phyloP scores from a whole-genome alignment of 1,139 yeast genomes.

The Debaryomyces coudertii region DNA sequence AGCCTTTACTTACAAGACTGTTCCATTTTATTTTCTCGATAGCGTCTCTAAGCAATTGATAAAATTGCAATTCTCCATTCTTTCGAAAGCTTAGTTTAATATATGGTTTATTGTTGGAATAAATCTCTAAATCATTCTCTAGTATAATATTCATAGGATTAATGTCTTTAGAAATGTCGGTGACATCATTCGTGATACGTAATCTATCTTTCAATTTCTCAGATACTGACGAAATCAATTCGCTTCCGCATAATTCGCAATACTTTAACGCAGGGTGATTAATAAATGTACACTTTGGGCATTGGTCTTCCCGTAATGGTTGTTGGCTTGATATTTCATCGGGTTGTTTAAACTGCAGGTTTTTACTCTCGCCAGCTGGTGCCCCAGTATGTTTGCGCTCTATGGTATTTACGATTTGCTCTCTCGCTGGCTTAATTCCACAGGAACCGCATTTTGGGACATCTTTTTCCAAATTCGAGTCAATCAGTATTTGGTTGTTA shows the following conservation, averaged over 20 bases:
- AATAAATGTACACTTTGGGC: slow-evolving; percentile 82
- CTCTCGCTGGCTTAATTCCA: slow-evolving; percentile 54
- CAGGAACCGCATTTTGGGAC: slow-evolving; percentile 72
- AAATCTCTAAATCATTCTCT: slow-evolving; percentile 34
- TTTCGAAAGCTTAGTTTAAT: slow-evolving; percentile 65
- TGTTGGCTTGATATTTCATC: background rate
- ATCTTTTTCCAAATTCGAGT: slow-evolving; percentile 33
- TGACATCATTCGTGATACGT: slow-evolving; percentile 6
- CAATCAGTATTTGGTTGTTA: slow-evolving; percentile 53
- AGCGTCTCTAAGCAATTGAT: slow-evolving; percentile 40
- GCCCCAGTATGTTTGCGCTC: slow-evolving; percentile 16
- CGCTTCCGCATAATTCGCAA: slow-evolving; percentile 88
- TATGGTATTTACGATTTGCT: slow-evolving; percentile 16
- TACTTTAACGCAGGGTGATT: slow-evolving; percentile 77
- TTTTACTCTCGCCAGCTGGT: background rate
- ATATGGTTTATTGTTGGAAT: slow-evolving; percentile 38
- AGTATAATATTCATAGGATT: slow-evolving; percentile 29
- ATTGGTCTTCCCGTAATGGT: slow-evolving; percentile 45
- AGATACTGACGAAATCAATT: slow-evolving; percentile 32
- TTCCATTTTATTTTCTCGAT: slow-evolving; percentile 55
- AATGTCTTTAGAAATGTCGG: slow-evolving; percentile 11
- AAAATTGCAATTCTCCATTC: slow-evolving; percentile 58
- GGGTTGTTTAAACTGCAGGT: background rate
- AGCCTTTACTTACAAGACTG: slow-evolving; percentile 35
- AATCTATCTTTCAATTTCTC: slow-evolving; percentile 5